Evolutionary conservation across 441 rosid genomes (phyloP), one percentile per base, ranked within the genome.

Genomic region (Brassica hybrid): DNA sequence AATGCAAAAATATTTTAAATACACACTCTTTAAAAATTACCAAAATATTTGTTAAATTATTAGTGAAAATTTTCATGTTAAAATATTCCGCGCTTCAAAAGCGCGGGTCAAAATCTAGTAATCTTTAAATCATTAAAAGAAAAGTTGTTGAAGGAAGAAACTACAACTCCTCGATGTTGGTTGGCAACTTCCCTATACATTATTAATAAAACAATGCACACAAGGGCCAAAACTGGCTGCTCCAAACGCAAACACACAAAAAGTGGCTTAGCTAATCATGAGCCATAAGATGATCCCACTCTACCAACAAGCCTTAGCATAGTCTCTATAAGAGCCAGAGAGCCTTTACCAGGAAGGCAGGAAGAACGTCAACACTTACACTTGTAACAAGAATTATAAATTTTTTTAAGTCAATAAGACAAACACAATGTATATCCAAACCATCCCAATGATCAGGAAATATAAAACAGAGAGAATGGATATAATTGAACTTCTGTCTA

Each of bases 161-260:
- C 18, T 50, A 50, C 17, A 8, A 50, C 3, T 50, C 18, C 56
- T 14, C 8, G 17, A 50, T 6, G 56, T 50, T 52, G 57, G 56
- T 50, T 52, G 57, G 57, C 57, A 52, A 52, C 19, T 52, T 52
- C 3, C 19, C 19, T 14, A 50, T 50, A 50, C 2, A 50, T 50
- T 50, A 36, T 2, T 52, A 14, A 52, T 52, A 52, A 52, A 7
- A 52, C 10, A 6, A 7, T 16, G 8, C 19, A 52, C 58, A 52
- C 58, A 16, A 14, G 19, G 58, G 3, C 21, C 58, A 52, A 52
- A 52, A 52, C 58, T 52, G 58, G 58, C 58, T 16, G 58, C 58
- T 52, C 58, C 58, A 16, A 52, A 52, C 21, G 58, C 58, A 52
- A 52, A 52, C 58, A 50, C 57, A 52, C 56, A 48, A 48, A 48